These are phyloP conservation scores for Aspergillus hiratsukae DNA, from an alignment of 2,329 filamentous ascomycete species.

Conservation along the genomic window DNA sequence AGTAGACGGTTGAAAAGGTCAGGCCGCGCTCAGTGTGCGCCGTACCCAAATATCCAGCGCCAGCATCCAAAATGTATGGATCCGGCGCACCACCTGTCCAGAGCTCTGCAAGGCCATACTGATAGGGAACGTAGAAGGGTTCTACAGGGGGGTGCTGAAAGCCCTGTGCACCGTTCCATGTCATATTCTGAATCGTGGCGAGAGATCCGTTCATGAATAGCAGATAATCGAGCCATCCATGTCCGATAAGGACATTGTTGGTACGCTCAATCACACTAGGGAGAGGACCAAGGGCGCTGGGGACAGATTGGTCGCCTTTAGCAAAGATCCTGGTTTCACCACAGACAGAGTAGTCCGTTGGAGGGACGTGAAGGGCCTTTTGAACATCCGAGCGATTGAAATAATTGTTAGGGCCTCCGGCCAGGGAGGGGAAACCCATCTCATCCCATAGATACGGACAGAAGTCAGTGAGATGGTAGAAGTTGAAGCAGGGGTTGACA, in stretches of 20 bases:
- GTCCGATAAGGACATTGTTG: slow-evolving; percentile 67
- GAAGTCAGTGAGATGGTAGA: slow-evolving; percentile 67
- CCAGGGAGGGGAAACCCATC: slow-evolving; percentile 64
- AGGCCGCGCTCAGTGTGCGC: slow-evolving; percentile 70
- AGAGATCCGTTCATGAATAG: slow-evolving; percentile 66
- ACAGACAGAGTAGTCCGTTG: slow-evolving; percentile 40
- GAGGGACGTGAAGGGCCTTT: slow-evolving; percentile 57
- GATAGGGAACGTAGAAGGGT: slow-evolving; percentile 67
- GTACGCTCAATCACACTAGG: slow-evolving; percentile 70
- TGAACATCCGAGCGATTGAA: slow-evolving; percentile 68
- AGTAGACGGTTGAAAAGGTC: slow-evolving; percentile 62
- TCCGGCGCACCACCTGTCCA: slow-evolving; percentile 41
- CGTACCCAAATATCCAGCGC: slow-evolving; percentile 64
- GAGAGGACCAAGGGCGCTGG: slow-evolving; percentile 41
- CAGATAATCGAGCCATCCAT: slow-evolving; percentile 66
- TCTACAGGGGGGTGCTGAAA: slow-evolving; percentile 59
- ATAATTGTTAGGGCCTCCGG: slow-evolving; percentile 58
- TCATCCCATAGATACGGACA: slow-evolving; percentile 67
- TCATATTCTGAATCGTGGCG: slow-evolving; percentile 74
- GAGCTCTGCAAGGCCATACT: slow-evolving; percentile 28
- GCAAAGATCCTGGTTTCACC: slow-evolving; percentile 38
- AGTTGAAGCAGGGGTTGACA: slow-evolving; percentile 73
- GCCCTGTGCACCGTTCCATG: slow-evolving; percentile 66
- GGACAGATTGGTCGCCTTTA: slow-evolving; percentile 45
- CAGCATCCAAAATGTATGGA: slow-evolving; percentile 43